phyloP scores from a whole-genome alignment of 2,329 filamentous ascomycete species.

The Colletotrichum sp. region DNA sequence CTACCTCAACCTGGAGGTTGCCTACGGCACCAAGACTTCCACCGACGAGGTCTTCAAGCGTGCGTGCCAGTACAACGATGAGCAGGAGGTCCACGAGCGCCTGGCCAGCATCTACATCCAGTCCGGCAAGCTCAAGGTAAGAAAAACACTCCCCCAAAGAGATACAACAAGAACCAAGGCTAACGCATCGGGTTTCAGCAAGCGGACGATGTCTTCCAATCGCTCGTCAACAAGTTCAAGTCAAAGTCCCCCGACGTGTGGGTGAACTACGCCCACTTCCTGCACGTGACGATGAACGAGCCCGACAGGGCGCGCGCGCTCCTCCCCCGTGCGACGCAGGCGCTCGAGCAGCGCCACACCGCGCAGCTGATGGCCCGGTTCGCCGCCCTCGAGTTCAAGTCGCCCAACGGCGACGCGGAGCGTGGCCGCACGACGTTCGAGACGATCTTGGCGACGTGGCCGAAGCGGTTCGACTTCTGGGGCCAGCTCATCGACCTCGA shows the following conservation, averaged over 20 bases:
- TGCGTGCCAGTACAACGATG: conserved; percentile 92
- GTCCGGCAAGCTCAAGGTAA: conserved; percentile 82
- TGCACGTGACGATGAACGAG: conserved; percentile 74
- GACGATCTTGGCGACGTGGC: conserved; percentile 80
- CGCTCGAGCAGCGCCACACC: conserved; percentile 71
- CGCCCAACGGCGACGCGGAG: conserved; percentile 81
- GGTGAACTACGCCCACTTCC: conserved; percentile 94
- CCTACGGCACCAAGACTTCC: conserved; percentile 82
- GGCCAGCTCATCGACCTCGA: conserved; percentile 91
- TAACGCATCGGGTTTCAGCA: conserved; percentile 57
- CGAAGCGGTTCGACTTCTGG: conserved; percentile 92
- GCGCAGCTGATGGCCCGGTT: conserved; percentile 82
- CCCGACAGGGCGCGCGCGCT: conserved; percentile 79
- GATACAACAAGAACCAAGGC: neutral
- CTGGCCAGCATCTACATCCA: conserved; percentile 95
- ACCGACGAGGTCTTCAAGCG: conserved; percentile 88
- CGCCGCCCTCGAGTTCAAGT: conserved; percentile 89
- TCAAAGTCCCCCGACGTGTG: conserved; percentile 81
- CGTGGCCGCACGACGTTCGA: conserved; percentile 95
- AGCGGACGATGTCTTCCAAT: conserved; percentile 87
- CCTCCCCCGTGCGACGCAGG: conserved; percentile 83
- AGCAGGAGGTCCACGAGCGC: conserved; percentile 86
- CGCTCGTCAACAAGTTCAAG: conserved; percentile 88
- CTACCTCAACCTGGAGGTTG: conserved; percentile 90
- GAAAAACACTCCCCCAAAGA: accelerated